Evolutionary conservation across 768 basidiomycete genomes (phyloP), one percentile per base, ranked within the genome.

Genomic region (Xanthoconium stramineum): DNA sequence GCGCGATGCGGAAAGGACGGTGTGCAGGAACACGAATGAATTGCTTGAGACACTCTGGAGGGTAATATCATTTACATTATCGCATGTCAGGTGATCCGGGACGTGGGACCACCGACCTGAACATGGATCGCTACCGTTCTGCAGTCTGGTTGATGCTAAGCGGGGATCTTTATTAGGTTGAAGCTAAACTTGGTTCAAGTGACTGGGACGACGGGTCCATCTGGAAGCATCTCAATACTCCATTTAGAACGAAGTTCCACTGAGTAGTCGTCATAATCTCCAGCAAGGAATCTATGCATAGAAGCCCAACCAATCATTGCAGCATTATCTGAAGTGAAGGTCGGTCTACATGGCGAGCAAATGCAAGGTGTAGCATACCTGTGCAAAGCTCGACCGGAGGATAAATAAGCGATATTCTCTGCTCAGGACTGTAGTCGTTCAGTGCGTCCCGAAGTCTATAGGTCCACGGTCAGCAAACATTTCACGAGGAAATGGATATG

Each of bases 251-350:
- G 74, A 8, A 87, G 72, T 20, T 80, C 79, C 14, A 89, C 76
- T 24, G 78, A 75, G 59, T 86, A 91, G 9, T 80, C 75, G 62
- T 88, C 88, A 43, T 78, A 72, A 55, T 87, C 84, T 5, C 75
- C 75, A 1, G 74, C 74, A 28, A 88, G 76, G 58, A 97, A 89
- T 13, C 94, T 83, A 62, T 86, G 74, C 80, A 95, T 88, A 0
- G 91, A 86, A 5, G 94, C 89, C 90, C 89, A 96, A 3, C 83
- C 96, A 61, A 98, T 91, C 96, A 98, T 98, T 10, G 83, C 95
- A 1, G 96, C 96, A 69, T 98, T 98, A 65, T 98, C 96, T 95
- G 60, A 20, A 24, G 36, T 15, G 30, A 37, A 20, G 45, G 13
- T 38, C 24, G 42, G 50, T 38, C 50, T 29, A 39, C 14, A 50